Percentiles rank a stretch among this genome's conserved stretches.
Conservation (phyloP, 2,329 filamentous ascomycete species). For the Myriosclerotinia duriaeana region DNA sequence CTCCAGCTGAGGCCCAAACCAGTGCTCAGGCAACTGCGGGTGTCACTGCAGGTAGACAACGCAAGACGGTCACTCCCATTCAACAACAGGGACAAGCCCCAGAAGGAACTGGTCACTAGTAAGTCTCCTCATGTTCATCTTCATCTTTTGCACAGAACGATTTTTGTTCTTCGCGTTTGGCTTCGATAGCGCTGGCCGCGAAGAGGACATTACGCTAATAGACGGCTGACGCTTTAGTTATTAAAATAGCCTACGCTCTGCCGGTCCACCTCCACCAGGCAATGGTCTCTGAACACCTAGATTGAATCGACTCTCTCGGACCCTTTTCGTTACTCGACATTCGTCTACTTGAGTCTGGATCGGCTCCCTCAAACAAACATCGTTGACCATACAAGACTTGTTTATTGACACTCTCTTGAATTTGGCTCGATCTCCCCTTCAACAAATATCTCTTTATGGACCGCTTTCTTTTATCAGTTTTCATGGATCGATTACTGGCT, state of each 20-base stretch:
- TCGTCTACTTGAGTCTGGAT: constrained; percentile 5
- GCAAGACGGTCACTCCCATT: constrained; percentile 57
- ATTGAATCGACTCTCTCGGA: neutral
- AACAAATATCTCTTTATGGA: constrained; percentile 36
- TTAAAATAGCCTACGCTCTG: constrained; percentile 63
- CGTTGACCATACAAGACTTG: constrained; percentile 33
- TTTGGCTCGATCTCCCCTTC: constrained; percentile 13
- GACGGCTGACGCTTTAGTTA: constrained; percentile 80
- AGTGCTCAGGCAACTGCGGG: constrained; percentile 78
- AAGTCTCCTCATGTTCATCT: neutral
- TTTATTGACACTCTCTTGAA: constrained; percentile 29
- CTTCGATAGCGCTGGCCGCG: constrained; percentile 70
- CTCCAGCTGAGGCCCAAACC: constrained; percentile 55
- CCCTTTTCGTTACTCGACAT: constrained; percentile 11
- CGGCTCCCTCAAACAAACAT: constrained; percentile 20
- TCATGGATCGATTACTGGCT: constrained; percentile 38
- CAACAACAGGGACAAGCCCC: constrained; percentile 11
- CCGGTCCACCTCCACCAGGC: constrained; percentile 71
- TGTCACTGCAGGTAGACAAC: constrained; percentile 70
- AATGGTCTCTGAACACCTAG: constrained; percentile 18
- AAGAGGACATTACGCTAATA: constrained; percentile 70
- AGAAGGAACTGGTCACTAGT: constrained; percentile 17
- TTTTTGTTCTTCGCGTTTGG: constrained; percentile 76
- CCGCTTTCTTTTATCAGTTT: constrained; percentile 36
- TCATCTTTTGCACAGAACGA: constrained; percentile 40